These are phyloP conservation scores for Ilex asprella DNA, from an alignment of 257 asterid species.

Conservation along the genomic window DNA sequence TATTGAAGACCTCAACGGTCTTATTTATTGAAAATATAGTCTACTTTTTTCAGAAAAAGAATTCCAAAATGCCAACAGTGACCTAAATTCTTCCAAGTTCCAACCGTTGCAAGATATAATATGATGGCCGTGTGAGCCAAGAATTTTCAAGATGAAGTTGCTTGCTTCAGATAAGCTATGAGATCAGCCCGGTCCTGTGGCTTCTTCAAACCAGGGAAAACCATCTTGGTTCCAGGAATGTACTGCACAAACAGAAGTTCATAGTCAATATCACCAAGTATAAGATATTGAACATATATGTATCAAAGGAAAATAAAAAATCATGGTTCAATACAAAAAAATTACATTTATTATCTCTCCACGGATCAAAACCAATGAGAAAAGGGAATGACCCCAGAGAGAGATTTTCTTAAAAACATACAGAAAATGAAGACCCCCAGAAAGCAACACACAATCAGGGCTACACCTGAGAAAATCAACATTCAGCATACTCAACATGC, in stretches of 20 bases:
- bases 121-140: neutral
- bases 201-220: slow-evolving; percentile 95
- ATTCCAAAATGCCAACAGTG: slow-evolving; percentile 11
- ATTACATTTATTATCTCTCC: no score
- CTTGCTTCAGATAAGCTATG: slow-evolving; percentile 71
- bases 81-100: slow-evolving; percentile 1
- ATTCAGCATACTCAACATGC: no score
- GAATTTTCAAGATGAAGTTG: slow-evolving; percentile 57
- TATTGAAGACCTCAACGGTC: slow-evolving; percentile 21
- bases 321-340: neutral
- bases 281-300: no score
- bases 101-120: slow-evolving; percentile 1
- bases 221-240: slow-evolving; percentile 97
- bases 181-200: slow-evolving; percentile 91
- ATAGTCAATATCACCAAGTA: neutral
- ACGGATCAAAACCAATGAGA: no score
- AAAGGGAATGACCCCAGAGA: no score
- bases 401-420: no score
- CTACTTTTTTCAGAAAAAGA: slow-evolving; percentile 12
- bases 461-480: no score
- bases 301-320: no score
- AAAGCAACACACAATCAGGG: no score
- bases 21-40: slow-evolving; percentile 20
- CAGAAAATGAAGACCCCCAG: no score
- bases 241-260: slow-evolving; percentile 42